phyloP scores from a whole-genome alignment of 345 rosid genomes.

The Lumnitzera littorea region DNA sequence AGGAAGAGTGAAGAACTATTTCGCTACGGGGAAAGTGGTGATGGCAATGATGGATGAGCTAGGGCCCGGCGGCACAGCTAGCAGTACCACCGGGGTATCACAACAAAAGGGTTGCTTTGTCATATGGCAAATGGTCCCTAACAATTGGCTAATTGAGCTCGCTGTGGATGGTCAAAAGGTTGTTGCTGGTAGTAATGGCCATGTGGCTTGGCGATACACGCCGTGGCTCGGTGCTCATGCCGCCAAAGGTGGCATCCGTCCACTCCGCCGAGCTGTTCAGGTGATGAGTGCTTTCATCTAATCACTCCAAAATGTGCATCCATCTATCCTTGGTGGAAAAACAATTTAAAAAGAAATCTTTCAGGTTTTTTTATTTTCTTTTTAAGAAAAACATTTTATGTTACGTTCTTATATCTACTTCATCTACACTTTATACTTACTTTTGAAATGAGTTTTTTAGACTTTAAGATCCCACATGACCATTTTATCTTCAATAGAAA shows the following conservation, averaged over 20 bases:
- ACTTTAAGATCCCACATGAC: too few species aligned
- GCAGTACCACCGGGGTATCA: constrained; percentile 24
- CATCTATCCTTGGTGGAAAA: too few species aligned
- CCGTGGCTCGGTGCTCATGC: constrained; percentile 89
- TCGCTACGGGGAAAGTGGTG: constrained; percentile 70
- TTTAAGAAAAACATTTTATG: too few species aligned
- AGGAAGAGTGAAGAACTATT: constrained; percentile 62
- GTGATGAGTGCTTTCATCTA: constrained; percentile 24
- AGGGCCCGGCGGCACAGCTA: constrained; percentile 23
- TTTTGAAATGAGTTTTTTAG: too few species aligned
- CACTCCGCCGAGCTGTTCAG: constrained; percentile 90
- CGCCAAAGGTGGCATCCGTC: constrained; percentile 81
- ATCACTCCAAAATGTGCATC: not conserved
- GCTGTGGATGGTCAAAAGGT: constrained; percentile 74
- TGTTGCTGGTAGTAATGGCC: constrained; percentile 83
- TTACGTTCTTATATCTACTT: too few species aligned
- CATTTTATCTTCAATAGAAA: too few species aligned
- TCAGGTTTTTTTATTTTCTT: not conserved
- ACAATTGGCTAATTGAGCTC: constrained; percentile 86
- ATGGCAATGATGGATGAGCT: constrained; percentile 76
- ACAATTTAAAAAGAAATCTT: too few species aligned
- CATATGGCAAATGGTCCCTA: constrained; percentile 97
- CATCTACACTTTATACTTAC: too few species aligned
- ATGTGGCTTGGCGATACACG: constrained; percentile 86
- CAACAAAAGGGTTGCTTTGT: constrained; percentile 88